These are phyloP conservation scores for Candida jianshihensis DNA, from an alignment of 805 yeast genomes.

Conservation along the genomic window DNA sequence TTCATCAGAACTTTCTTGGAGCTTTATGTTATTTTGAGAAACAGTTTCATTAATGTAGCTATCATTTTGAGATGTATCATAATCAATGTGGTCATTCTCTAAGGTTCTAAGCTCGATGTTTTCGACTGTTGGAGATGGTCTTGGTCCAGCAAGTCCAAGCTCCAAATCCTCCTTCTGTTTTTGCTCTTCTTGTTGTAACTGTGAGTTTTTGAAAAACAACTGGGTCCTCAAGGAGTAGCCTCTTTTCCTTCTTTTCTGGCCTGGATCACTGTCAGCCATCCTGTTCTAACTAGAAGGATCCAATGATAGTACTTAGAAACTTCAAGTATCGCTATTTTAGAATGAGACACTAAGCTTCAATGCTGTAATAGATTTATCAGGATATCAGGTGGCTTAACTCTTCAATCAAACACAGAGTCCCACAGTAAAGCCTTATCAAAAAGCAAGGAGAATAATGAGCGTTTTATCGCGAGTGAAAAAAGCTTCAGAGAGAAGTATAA, in stretches of 20 bases:
- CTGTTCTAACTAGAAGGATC: no score
- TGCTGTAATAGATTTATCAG: no score
- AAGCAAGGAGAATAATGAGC: no score
- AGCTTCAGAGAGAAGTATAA: no score
- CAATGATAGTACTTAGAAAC: no score
- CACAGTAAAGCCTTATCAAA: no score
- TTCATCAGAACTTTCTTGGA: conserved; percentile 18
- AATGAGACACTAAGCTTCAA: no score
- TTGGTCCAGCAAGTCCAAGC: conserved; percentile 6
- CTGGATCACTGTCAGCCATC: neutral
- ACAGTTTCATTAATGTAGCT: neutral
- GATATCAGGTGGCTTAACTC: no score
- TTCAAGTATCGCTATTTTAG: no score
- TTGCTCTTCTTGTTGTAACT: conserved; percentile 5
- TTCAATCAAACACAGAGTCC: no score
- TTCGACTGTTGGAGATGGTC: neutral
- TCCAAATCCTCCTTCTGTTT: conserved; percentile 5
- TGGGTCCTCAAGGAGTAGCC: conserved; percentile 66
- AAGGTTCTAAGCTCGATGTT: conserved; percentile 26
- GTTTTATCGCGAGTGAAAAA: no score
- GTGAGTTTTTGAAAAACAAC: conserved; percentile 41
- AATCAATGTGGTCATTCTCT: neutral
- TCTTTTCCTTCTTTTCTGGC: conserved; percentile 37
- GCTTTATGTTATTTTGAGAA: conserved; percentile 1
- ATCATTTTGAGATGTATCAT: neutral